phyloP scores from a whole-genome alignment of 2,329 filamentous ascomycete species.

The Aspergillus quadricinctus region DNA sequence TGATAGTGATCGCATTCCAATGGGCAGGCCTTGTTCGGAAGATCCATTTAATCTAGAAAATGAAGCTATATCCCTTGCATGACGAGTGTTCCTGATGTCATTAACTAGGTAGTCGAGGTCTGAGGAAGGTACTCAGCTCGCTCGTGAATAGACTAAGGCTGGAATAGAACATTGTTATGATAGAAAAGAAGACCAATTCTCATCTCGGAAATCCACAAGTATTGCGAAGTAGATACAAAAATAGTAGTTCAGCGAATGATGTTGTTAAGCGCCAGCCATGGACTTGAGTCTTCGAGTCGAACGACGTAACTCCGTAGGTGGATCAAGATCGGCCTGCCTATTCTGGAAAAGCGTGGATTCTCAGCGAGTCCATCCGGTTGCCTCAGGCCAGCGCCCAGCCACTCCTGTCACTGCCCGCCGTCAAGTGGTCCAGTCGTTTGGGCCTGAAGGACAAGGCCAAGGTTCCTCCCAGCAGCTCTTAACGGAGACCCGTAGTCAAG shows the following conservation, averaged over 20 bases:
- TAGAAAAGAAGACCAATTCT: neutral
- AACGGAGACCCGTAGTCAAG: neutral
- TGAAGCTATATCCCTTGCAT: neutral
- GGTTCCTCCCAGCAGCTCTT: too few relatives aligned
- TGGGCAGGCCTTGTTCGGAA: neutral
- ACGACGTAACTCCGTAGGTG: neutral
- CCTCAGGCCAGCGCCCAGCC: neutral
- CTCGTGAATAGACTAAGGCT: neutral
- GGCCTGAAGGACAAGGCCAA: neutral
- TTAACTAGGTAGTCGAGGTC: neutral
- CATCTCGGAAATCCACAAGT: too few relatives aligned
- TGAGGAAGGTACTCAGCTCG: neutral
- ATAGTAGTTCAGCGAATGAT: too few relatives aligned
- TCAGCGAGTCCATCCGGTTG: neutral
- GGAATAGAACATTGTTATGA: too few relatives aligned
- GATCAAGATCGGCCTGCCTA: neutral
- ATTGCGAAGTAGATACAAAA: too few relatives aligned
- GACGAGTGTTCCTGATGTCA: neutral
- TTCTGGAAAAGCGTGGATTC: neutral
- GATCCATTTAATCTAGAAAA: neutral
- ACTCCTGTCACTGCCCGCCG: neutral
- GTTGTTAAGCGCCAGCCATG: neutral
- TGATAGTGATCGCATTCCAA: neutral
- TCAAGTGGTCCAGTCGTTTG: neutral
- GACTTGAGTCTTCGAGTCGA: neutral